phyloP scores from a whole-genome alignment of 345 rosid species.

The Clarkia xantiana region DNA sequence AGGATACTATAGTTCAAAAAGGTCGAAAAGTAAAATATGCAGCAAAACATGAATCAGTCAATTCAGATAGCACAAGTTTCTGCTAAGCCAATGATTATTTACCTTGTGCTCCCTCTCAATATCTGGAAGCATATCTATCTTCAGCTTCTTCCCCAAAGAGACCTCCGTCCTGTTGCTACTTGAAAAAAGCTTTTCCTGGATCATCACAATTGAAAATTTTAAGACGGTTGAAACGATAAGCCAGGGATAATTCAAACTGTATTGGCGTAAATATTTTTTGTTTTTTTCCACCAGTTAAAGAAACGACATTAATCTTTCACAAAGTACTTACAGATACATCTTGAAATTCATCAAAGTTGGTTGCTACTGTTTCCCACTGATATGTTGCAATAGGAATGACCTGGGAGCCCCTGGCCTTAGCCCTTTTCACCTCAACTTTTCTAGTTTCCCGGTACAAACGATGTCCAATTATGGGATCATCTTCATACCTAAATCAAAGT shows the following conservation, averaged over 20 bases:
- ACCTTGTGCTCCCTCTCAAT: constrained; percentile 97
- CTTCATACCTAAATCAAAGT: constrained; percentile 72
- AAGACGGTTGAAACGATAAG: constrained; percentile 1
- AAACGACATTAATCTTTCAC: constrained; percentile 1
- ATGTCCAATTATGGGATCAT: constrained; percentile 82
- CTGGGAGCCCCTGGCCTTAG: constrained; percentile 69
- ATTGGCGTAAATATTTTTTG: not conserved
- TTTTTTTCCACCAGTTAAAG: no score
- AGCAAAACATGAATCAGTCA: constrained; percentile 2
- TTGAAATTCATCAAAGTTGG: constrained; percentile 89
- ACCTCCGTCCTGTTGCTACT: constrained; percentile 88
- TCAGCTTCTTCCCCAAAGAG: constrained; percentile 78
- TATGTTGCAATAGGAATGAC: constrained; percentile 49
- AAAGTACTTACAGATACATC: constrained; percentile 44
- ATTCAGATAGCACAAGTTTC: not conserved
- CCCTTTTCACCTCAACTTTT: constrained; percentile 66
- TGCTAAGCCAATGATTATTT: not conserved
- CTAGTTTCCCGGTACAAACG: constrained; percentile 91
- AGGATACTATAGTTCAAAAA: not conserved
- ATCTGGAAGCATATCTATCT: constrained; percentile 90
- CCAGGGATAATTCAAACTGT: constrained; percentile 7
- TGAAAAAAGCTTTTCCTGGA: constrained; percentile 75
- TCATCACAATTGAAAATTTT: constrained; percentile 5
- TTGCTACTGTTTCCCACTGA: constrained; percentile 97
- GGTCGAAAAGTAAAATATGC: constrained; percentile 4